Evolutionary conservation across 768 basidiomycete genomes (phyloP).

Genomic region (Boletellus sp.): DNA sequence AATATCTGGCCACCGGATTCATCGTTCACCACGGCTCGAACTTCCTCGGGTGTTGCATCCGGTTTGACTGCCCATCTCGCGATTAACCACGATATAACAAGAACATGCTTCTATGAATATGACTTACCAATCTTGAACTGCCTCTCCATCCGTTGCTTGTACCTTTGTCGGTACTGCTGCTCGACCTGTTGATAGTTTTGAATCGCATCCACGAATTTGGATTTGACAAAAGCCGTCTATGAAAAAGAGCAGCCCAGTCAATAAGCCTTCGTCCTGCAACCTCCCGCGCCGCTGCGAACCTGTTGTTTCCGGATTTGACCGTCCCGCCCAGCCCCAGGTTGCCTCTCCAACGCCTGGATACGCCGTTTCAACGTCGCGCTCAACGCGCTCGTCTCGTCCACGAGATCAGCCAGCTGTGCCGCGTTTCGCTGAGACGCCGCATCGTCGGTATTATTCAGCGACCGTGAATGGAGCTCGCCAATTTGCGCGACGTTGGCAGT

Average conservation of each 20-base stretch:
- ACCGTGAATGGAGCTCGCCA: conserved; percentile 68
- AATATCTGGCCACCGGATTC: conserved; percentile 83
- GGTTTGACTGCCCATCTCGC: conserved; percentile 65
- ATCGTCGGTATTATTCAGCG: conserved; percentile 75
- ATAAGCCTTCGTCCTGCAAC: conserved; percentile 11
- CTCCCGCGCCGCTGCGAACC: conserved; percentile 34
- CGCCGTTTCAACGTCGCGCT: conserved; percentile 67
- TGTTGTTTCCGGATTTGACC: conserved; percentile 77
- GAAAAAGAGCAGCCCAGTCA: neutral
- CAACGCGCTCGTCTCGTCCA: conserved; percentile 67
- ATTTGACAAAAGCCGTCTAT: conserved; percentile 40
- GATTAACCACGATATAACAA: conserved; percentile 1
- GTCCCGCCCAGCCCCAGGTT: conserved; percentile 60
- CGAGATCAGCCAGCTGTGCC: conserved; percentile 62
- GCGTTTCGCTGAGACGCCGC: conserved; percentile 55
- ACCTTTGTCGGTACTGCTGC: conserved; percentile 70
- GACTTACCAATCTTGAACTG: conserved; percentile 80
- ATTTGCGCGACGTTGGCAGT: conserved; percentile 68
- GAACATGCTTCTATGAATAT: neutral
- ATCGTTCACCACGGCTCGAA: conserved; percentile 82
- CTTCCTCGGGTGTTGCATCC: conserved; percentile 85
- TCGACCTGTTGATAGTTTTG: conserved; percentile 84
- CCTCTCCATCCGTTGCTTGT: conserved; percentile 78
- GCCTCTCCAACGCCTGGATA: conserved; percentile 67
- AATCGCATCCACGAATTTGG: conserved; percentile 81